Evolutionary conservation across 1,139 yeast species (phyloP).

Genomic region (Protomyces inundatus): DNA sequence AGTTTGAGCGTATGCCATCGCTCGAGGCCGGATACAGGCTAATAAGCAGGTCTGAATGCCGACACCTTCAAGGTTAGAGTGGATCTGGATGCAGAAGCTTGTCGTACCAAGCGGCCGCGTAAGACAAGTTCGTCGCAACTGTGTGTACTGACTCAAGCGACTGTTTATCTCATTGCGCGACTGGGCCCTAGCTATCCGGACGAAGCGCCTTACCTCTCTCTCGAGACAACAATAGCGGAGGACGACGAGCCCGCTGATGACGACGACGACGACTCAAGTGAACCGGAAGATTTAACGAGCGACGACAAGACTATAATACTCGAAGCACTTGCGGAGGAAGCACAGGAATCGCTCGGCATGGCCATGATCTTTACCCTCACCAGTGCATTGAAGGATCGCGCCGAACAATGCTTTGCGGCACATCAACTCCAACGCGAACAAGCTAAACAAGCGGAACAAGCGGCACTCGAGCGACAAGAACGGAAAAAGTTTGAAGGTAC

Average conservation of each 20-base stretch:
- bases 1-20: slow-evolving; percentile 7
- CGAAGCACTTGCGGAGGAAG: slow-evolving; percentile 50
- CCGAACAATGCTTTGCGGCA: slow-evolving; percentile 57
- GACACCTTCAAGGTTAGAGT: slow-evolving; percentile 19
- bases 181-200: slow-evolving; percentile 15
- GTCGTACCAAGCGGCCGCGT: neutral
- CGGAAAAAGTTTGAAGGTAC: slow-evolving; percentile 56
- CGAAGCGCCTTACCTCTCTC: slow-evolving; percentile 10
- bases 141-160: neutral
- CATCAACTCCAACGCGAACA: slow-evolving; percentile 49
- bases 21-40: neutral
- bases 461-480: slow-evolving; percentile 59
- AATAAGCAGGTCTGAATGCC: slow-evolving; percentile 9
- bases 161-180: slow-evolving; percentile 7
- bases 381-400: slow-evolving; percentile 69
- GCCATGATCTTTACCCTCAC: slow-evolving; percentile 78
- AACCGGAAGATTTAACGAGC: slow-evolving; percentile 32
- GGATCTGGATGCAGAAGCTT: slow-evolving; percentile 18
- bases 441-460: slow-evolving; percentile 47
- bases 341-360: slow-evolving; percentile 72
- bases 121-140: neutral
- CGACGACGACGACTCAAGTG: too few species aligned
- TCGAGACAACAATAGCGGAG: slow-evolving; percentile 7
- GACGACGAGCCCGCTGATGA: slow-evolving; percentile 42
- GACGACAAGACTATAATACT: slow-evolving; percentile 39